Conservation (phyloP, 495 filamentous ascomycete species). For the Rhypophila decipiens region DNA sequence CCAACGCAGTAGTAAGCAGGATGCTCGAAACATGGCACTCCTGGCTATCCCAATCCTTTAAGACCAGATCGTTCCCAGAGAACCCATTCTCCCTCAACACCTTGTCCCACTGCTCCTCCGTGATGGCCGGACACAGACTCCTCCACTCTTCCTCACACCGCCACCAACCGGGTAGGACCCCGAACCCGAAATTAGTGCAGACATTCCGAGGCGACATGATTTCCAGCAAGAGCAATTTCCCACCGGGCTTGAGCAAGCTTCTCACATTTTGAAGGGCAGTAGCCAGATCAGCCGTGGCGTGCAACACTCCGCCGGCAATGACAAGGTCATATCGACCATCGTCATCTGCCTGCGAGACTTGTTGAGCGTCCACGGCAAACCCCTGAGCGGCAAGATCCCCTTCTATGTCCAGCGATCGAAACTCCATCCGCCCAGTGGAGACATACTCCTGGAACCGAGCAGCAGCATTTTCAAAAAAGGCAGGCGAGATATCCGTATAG, state of each 20-base stretch:
- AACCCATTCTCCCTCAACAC: conserved; percentile 35
- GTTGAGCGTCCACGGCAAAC: no score
- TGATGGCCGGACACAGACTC: conserved; percentile 23
- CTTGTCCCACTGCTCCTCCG: conserved; percentile 33
- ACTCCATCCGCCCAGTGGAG: no score
- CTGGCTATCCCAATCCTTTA: conserved; percentile 16
- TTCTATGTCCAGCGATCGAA: conserved; percentile 27
- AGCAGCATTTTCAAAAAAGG: conserved; percentile 41
- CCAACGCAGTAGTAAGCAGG: no score
- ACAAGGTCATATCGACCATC: conserved; percentile 31
- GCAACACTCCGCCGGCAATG: conserved; percentile 43
- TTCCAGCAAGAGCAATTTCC: conserved; percentile 31
- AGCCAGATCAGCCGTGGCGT: conserved; percentile 36
- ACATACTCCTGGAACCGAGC: conserved; percentile 13
- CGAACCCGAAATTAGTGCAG: conserved; percentile 33
- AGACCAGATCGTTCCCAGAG: conserved; percentile 35
- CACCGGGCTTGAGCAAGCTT: conserved; percentile 28
- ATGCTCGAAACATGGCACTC: conserved; percentile 34
- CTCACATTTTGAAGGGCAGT: conserved; percentile 32
- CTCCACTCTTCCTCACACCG: conserved; percentile 26
- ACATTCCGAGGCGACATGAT: conserved; percentile 23
- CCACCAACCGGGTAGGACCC: conserved; percentile 48
- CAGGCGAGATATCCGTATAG: conserved; percentile 50
- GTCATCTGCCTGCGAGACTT: conserved; percentile 22
- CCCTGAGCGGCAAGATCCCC: no score